phyloP scores from a whole-genome alignment of 176 grass and related monocot genomes.

The Themeda triandra region DNA sequence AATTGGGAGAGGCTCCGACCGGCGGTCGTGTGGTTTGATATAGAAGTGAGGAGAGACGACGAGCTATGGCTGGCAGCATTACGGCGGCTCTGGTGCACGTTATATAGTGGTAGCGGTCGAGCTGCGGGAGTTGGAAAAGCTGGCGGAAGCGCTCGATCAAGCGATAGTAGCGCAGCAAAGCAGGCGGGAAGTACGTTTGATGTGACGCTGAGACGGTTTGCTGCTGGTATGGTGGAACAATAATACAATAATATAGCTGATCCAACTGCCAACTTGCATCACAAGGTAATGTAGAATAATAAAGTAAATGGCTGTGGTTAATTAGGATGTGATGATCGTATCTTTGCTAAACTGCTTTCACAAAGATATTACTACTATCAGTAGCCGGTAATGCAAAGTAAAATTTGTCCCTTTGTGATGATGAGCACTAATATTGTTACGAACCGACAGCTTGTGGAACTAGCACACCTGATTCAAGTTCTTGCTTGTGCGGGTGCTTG shows the following conservation, averaged over 20 bases:
- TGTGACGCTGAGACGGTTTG: conserved; percentile 19
- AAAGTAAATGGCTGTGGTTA: background rate
- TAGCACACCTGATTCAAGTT: background rate
- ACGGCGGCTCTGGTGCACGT: background rate
- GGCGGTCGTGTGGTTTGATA: background rate
- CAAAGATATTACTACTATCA: background rate
- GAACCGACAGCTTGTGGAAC: too few relatives aligned
- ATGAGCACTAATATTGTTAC: background rate
- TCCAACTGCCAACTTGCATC: conserved; percentile 29
- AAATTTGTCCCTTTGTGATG: background rate
- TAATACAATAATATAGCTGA: conserved; percentile 3
- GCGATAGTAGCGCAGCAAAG: conserved; percentile 1
- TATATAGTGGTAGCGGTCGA: background rate
- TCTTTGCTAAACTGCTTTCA: background rate
- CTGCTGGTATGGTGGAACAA: background rate
- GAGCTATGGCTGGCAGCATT: background rate
- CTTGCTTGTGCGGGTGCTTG: accelerated
- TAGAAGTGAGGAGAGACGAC: background rate
- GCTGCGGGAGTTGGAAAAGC: background rate
- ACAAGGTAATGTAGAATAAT: background rate
- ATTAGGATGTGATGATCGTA: background rate
- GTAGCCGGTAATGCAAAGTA: background rate
- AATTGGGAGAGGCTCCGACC: background rate
- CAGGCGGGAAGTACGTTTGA: conserved; percentile 33
- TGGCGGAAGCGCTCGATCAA: background rate